Percentiles rank a stretch among this genome's conserved stretches.
Evolutionary conservation across 2,329 filamentous ascomycete genomes (phyloP).

Genomic region (Sclerotinia minor): DNA sequence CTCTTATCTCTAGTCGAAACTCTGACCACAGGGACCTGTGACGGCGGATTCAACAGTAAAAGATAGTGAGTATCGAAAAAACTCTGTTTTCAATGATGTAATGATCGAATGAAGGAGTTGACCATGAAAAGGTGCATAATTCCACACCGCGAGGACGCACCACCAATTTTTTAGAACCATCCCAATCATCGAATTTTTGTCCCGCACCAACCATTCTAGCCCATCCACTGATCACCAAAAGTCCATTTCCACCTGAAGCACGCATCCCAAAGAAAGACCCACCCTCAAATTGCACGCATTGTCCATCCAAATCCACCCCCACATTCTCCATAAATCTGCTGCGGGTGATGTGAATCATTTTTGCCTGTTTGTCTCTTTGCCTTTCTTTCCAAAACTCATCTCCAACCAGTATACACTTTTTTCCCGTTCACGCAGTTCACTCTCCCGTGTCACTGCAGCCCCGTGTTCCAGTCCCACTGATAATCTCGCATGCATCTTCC

Average conservation of each 20-base stretch:
- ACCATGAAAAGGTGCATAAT: not conserved
- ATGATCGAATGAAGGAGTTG: too few relatives aligned
- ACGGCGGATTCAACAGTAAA: not conserved
- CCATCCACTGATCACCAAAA: not conserved
- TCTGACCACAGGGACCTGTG: not conserved
- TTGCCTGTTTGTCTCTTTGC: not conserved
- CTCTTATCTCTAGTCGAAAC: not conserved
- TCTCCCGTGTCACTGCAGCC: not conserved
- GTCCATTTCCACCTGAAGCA: not conserved
- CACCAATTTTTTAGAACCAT: not conserved
- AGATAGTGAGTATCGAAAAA: not conserved
- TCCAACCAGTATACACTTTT: not conserved
- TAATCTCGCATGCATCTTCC: not conserved
- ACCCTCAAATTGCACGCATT: conserved; percentile 3
- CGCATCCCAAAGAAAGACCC: conserved; percentile 4
- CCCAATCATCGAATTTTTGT: not conserved
- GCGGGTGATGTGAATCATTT: conserved; percentile 13
- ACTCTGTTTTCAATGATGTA: not conserved
- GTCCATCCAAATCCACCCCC: conserved; percentile 3
- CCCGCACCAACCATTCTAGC: not conserved
- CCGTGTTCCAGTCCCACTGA: not conserved
- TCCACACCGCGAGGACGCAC: not conserved
- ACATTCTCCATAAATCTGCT: conserved; percentile 2
- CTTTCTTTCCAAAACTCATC: not conserved
- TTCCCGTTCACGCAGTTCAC: not conserved